Conservation (phyloP, 75 land plant genomes). For the Pinus taeda region DNA sequence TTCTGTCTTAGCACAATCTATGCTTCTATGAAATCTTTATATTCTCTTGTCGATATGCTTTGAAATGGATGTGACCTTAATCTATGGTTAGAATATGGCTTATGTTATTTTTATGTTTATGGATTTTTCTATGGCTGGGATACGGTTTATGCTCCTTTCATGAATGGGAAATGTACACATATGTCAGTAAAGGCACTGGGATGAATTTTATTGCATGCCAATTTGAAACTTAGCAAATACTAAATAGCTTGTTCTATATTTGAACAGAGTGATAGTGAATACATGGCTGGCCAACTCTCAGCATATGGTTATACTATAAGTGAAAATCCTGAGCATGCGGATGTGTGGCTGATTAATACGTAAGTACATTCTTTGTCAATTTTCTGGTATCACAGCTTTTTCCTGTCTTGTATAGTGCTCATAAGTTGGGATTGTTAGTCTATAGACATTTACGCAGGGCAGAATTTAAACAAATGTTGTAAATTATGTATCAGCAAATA, state of each 20-base stretch:
- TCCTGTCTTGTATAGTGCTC: neutral
- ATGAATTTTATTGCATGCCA: neutral
- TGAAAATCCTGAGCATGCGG: constrained; percentile 79
- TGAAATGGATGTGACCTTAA: neutral
- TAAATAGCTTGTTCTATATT: neutral
- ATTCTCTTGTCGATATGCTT: neutral
- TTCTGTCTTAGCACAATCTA: neutral
- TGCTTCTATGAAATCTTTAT: neutral
- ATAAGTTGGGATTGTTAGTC: neutral
- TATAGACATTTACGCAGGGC: neutral
- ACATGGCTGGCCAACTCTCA: constrained; percentile 97
- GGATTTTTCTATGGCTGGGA: neutral
- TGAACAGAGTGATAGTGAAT: constrained; percentile 95
- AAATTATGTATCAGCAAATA: too few relatives aligned
- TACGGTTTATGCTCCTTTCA: neutral
- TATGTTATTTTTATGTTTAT: neutral
- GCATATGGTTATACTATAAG: constrained; percentile 83
- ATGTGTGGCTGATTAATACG: constrained; percentile 97
- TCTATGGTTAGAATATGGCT: too few relatives aligned
- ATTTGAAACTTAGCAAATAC: neutral
- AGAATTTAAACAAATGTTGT: neutral
- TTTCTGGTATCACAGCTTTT: neutral
- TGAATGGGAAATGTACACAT: neutral
- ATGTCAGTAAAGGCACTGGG: neutral
- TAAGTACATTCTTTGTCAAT: constrained; percentile 15